Evolutionary conservation across 2,329 filamentous ascomycete species (phyloP).

Genomic region (Colletotrichum sp.): DNA sequence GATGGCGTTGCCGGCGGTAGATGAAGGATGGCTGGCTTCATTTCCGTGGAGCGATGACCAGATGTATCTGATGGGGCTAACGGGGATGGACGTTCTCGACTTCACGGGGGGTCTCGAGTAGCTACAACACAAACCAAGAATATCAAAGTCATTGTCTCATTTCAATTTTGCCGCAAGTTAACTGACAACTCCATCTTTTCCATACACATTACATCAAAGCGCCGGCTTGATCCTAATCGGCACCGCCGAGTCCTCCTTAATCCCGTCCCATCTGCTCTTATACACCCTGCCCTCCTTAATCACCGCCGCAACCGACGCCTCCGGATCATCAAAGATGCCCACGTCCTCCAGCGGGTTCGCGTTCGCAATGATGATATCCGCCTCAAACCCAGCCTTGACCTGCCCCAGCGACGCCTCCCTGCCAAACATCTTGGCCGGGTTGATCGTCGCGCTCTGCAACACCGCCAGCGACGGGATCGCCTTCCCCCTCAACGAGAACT

Average conservation of each 20-base stretch:
- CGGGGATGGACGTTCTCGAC: conserved; percentile 27
- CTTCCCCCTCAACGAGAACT: conserved; percentile 33
- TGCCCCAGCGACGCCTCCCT: conserved; percentile 53
- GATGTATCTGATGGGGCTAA: conserved; percentile 28
- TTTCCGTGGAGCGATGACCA: conserved; percentile 25
- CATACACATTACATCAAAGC: background rate
- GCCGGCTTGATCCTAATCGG: conserved; percentile 11
- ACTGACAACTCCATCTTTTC: background rate
- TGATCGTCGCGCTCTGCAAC: conserved; percentile 42
- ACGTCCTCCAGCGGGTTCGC: conserved; percentile 61
- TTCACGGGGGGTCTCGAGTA: conserved; percentile 21
- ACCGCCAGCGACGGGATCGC: conserved; percentile 27
- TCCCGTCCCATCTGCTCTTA: conserved; percentile 25
- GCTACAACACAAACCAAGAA: background rate
- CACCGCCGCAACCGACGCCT: conserved; percentile 50
- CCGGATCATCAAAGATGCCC: conserved; percentile 50
- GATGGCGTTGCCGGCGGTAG: background rate
- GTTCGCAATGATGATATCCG: conserved; percentile 58
- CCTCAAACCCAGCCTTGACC: conserved; percentile 53
- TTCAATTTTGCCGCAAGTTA: background rate
- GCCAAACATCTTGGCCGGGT: conserved; percentile 53
- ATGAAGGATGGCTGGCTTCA: conserved; percentile 5
- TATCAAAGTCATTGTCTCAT: background rate
- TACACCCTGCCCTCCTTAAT: conserved; percentile 58
- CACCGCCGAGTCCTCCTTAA: conserved; percentile 20